Evolutionary conservation across 352 stramenopile genomes (phyloP).

Genomic region (Phytophthora hibernalis): DNA sequence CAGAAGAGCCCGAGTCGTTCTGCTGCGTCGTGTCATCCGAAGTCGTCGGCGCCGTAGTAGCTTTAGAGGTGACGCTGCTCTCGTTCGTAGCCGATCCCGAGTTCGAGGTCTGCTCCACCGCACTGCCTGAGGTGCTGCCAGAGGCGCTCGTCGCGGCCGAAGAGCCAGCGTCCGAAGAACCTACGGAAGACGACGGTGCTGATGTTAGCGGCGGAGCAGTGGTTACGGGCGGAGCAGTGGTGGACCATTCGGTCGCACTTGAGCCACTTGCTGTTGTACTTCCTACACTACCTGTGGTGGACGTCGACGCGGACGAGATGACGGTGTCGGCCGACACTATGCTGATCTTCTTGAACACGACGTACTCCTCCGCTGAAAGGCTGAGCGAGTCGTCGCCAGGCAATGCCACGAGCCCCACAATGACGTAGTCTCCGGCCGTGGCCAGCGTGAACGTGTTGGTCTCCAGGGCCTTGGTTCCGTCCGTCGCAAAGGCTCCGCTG

Average conservation of each 20-base stretch:
- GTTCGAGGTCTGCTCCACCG: conserved; percentile 6
- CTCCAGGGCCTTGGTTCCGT: conserved; percentile 55
- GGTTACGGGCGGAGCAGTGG: conserved; percentile 32
- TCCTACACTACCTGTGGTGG: conserved; percentile 38
- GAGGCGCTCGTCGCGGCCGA: conserved; percentile 15
- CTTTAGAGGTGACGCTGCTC: conserved; percentile 4
- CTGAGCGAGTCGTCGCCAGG: conserved; percentile 58
- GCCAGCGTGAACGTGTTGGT: conserved; percentile 58
- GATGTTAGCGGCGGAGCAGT: conserved; percentile 34
- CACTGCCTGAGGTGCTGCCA: conserved; percentile 13
- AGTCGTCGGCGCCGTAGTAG: conserved; percentile 12
- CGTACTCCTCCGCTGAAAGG: conserved; percentile 64
- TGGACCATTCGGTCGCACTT: conserved; percentile 8
- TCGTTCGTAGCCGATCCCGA: conserved; percentile 9
- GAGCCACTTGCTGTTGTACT: conserved; percentile 16
- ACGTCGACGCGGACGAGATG: conserved; percentile 41
- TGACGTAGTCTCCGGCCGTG: conserved; percentile 63
- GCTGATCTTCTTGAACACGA: conserved; percentile 74
- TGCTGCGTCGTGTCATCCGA: not conserved
- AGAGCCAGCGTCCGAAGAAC: conserved; percentile 18
- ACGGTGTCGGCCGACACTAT: conserved; percentile 53
- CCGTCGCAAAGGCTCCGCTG: conserved; percentile 50
- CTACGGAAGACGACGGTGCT: conserved; percentile 32
- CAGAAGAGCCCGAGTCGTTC: conserved; percentile 12
- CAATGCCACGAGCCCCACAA: conserved; percentile 71